Percentiles rank a stretch among this genome's conserved stretches.
phyloP scores from a whole-genome alignment of 192 early-diverging fungal species.

The Podila horticola region DNA sequence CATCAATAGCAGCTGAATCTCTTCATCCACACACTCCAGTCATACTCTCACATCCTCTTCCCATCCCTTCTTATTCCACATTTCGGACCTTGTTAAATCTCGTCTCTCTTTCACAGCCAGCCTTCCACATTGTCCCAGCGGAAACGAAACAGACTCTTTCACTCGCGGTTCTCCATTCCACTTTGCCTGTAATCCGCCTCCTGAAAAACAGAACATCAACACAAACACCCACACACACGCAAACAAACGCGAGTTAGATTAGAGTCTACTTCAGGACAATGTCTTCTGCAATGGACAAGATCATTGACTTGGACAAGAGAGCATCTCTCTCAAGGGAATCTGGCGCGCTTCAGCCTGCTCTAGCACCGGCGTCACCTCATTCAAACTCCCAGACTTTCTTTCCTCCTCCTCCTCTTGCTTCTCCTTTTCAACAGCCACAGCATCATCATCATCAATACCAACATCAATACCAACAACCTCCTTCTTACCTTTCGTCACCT shows the following conservation, averaged over 20 bases:
- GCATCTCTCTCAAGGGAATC: neutral
- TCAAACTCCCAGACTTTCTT: neutral
- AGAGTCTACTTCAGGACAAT: too few relatives aligned
- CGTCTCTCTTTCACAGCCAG: neutral
- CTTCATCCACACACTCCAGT: too few relatives aligned
- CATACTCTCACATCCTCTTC: neutral
- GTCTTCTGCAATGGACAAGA: slow-evolving; percentile 15
- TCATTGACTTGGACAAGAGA: slow-evolving; percentile 21
- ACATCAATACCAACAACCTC: neutral
- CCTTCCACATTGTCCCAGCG: neutral
- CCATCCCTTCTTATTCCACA: neutral
- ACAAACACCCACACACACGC: neutral
- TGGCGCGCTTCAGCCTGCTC: neutral
- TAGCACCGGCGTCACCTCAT: too few relatives aligned
- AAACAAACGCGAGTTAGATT: neutral
- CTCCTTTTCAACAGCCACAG: neutral
- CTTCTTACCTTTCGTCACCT: neutral
- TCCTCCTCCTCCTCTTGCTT: neutral
- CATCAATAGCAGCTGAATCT: too few relatives aligned
- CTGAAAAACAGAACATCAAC: slow-evolving; percentile 3
- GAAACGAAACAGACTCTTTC: neutral
- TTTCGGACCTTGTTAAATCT: neutral
- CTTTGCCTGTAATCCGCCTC: neutral
- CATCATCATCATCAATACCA: neutral
- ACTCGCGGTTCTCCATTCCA: slow-evolving; percentile 1